Evolutionary conservation across 441 rosid genomes (phyloP).

Genomic region (Populus tomentosa): DNA sequence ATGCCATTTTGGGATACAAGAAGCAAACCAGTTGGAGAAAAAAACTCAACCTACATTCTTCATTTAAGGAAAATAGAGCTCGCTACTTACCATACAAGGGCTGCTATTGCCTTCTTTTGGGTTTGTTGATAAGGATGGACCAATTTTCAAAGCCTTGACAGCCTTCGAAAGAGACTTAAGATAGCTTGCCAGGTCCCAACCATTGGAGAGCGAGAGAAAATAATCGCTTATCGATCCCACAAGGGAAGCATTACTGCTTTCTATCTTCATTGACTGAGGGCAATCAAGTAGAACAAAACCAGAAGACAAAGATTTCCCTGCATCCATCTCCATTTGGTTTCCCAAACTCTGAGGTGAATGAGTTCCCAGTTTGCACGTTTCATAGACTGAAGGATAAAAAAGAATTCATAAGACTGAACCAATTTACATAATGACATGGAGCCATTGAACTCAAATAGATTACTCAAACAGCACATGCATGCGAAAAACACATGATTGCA

Average conservation of each 20-base stretch:
- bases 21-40: background rate
- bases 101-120: slow-evolving; percentile 87
- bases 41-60: background rate
- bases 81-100: slow-evolving; percentile 72
- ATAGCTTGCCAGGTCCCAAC: slow-evolving; percentile 98
- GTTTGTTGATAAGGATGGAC: slow-evolving; percentile 51
- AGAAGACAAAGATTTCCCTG: slow-evolving; percentile 64
- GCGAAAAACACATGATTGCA: background rate
- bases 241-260: slow-evolving; percentile 87
- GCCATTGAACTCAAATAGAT: background rate
- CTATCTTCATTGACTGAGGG: slow-evolving; percentile 99
- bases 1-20: background rate
- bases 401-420: background rate
- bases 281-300: slow-evolving; percentile 96
- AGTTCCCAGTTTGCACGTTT: slow-evolving; percentile 92
- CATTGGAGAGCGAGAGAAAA: slow-evolving; percentile 95
- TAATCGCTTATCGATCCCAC: slow-evolving; percentile 98
- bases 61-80: background rate
- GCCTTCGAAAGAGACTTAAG: slow-evolving; percentile 97
- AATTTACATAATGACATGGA: background rate
- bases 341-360: slow-evolving; percentile 85
- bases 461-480: background rate
- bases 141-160: slow-evolving; percentile 78
- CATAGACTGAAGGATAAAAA: slow-evolving; percentile 61
- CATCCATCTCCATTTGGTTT: slow-evolving; percentile 81